Evolutionary conservation across 768 basidiomycete species (phyloP).

Genomic region (Mycena galericulata): DNA sequence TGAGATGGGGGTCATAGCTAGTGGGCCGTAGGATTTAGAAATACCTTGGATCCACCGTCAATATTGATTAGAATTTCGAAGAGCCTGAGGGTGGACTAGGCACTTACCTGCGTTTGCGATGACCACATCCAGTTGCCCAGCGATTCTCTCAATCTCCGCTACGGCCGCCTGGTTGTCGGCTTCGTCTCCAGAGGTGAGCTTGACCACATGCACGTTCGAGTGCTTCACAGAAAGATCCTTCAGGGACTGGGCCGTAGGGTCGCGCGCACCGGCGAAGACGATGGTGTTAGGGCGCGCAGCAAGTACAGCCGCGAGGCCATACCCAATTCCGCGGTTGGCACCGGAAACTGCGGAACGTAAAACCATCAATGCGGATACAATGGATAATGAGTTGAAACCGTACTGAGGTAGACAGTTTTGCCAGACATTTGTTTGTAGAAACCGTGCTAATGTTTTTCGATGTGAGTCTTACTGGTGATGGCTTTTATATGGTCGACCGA

Average conservation of each 20-base stretch:
- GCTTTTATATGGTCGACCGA: too few relatives aligned
- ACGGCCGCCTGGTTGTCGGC: too few relatives aligned
- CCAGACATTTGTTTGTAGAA: background rate
- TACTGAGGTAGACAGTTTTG: background rate
- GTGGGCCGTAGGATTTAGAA: background rate
- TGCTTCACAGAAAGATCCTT: background rate
- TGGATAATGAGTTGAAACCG: background rate
- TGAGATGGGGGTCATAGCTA: background rate
- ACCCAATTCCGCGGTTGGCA: background rate
- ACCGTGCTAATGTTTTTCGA: too few relatives aligned
- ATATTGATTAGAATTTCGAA: background rate
- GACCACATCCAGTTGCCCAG: too few relatives aligned
- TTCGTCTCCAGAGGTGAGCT: too few relatives aligned
- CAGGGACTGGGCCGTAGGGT: background rate
- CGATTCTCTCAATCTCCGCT: too few relatives aligned
- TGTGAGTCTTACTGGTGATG: too few relatives aligned
- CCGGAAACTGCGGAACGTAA: background rate
- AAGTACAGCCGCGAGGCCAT: background rate
- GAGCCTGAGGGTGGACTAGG: too few relatives aligned
- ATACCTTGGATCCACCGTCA: background rate
- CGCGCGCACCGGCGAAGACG: background rate
- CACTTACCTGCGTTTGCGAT: background rate
- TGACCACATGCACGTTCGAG: background rate
- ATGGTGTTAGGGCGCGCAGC: background rate
- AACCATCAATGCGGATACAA: background rate